Conservation (phyloP, 208 protist genomes). For the Leishmania aethiopica region DNA sequence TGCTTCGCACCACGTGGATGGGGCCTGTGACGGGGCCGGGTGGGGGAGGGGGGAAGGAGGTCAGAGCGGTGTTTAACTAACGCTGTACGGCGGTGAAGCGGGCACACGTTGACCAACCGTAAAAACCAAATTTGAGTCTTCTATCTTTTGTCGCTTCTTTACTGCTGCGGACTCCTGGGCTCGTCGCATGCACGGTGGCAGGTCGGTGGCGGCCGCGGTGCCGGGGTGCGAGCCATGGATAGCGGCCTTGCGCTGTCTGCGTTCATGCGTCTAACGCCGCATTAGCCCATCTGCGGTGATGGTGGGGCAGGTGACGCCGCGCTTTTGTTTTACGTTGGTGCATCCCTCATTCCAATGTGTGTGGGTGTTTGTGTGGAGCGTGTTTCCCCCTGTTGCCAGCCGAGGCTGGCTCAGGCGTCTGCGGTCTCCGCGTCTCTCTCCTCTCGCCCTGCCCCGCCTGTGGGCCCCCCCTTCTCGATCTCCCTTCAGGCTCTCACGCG, state of each 20-base stretch:
- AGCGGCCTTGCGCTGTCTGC: background rate
- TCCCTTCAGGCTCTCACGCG: background rate
- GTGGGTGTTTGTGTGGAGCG: background rate
- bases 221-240: background rate
- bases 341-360: background rate
- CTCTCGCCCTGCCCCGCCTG: background rate
- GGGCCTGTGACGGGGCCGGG: background rate
- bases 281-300: background rate
- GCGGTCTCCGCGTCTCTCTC: background rate
- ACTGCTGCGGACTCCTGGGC: background rate
- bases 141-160: background rate
- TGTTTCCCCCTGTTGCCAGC: background rate
- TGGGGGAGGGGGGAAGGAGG: background rate
- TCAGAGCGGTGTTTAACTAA: background rate
- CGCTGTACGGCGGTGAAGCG: background rate
- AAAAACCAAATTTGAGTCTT: background rate
- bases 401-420: background rate
- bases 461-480: background rate
- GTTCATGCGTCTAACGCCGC: too few relatives aligned
- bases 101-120: background rate
- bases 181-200: background rate
- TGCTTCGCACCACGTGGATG: background rate
- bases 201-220: too few relatives aligned
- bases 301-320: background rate
- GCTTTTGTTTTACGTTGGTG: conserved; percentile 6